Evolutionary conservation across 2,329 filamentous ascomycete species (phyloP).

Genomic region (Ascochyta viciae-villosae): DNA sequence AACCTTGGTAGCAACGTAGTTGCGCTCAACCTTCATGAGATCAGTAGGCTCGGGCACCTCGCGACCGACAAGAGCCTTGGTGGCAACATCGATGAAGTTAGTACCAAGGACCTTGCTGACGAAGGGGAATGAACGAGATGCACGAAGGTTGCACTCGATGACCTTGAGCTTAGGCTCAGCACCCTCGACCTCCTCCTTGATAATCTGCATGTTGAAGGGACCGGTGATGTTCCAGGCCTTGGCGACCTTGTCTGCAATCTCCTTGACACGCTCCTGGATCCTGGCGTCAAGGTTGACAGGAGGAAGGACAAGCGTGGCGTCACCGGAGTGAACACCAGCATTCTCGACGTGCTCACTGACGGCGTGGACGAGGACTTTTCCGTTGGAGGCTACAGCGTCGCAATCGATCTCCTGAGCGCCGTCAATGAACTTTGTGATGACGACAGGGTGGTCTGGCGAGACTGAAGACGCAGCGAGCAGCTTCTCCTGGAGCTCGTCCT

Average conservation of each 20-base stretch:
- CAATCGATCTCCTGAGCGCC: constrained; percentile 96
- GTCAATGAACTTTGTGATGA: constrained; percentile 98
- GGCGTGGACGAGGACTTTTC: constrained; percentile 87
- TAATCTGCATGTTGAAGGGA: constrained; percentile 99
- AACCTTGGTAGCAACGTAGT: constrained; percentile 96
- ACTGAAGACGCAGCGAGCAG: constrained; percentile 88
- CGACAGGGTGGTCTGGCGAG: constrained; percentile 95
- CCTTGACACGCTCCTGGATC: constrained; percentile 87
- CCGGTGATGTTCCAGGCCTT: constrained; percentile 97
- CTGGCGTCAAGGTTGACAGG: constrained; percentile 78
- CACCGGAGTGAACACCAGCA: constrained; percentile 96
- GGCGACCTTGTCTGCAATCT: constrained; percentile 94
- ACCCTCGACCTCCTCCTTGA: constrained; percentile 83
- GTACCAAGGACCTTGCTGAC: constrained; percentile 95
- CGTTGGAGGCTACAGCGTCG: constrained; percentile 86
- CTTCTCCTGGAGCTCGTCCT: constrained; percentile 92
- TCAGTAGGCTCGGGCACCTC: constrained; percentile 85
- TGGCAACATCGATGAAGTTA: constrained; percentile 97
- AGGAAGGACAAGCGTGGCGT: constrained; percentile 92
- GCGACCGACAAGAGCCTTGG: constrained; percentile 86
- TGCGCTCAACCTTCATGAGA: constrained; percentile 85
- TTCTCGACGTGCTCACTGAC: constrained; percentile 96
- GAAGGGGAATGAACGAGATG: constrained; percentile 97
- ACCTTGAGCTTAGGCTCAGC: constrained; percentile 84
- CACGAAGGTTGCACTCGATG: constrained; percentile 97